A percentile compares a stretch with the other conserved stretches of the same genome.
Conservation (phyloP, 2,329 filamentous ascomycete genomes). For the Aspergillus sojae region DNA sequence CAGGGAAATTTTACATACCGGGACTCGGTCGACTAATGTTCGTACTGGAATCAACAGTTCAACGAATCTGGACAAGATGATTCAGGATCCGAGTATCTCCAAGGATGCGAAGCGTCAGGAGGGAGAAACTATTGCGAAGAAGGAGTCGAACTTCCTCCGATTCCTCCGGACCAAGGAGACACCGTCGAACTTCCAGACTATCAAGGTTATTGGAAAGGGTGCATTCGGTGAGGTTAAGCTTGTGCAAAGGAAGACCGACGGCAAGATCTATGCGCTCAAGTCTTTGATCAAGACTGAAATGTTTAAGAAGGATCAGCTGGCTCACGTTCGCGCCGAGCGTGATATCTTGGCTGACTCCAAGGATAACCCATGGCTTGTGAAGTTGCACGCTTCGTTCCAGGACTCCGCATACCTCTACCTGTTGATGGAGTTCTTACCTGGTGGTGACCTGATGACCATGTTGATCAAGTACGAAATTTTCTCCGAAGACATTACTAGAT, state of each 20-base stretch:
- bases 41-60: conserved; percentile 60
- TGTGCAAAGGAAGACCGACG: conserved; percentile 93
- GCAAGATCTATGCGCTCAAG: conserved; percentile 98
- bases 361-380: conserved; percentile 99
- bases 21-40: neutral
- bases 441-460: conserved; percentile 99
- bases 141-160: conserved; percentile 89
- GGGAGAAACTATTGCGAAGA: conserved; percentile 79
- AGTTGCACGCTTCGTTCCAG: conserved; percentile 97
- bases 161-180: conserved; percentile 92
- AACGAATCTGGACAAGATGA: conserved; percentile 84
- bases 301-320: conserved; percentile 99
- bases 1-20: neutral
- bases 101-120: conserved; percentile 80
- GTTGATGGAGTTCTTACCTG: conserved; percentile 98
- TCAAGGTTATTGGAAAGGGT: conserved; percentile 99
- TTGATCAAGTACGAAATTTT: conserved; percentile 99
- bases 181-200: conserved; percentile 90
- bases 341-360: conserved; percentile 93
- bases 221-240: conserved; percentile 98
- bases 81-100: conserved; percentile 74
- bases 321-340: conserved; percentile 94
- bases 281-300: conserved; percentile 98
- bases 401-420: conserved; percentile 96
- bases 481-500: conserved; percentile 95